Evolutionary conservation across 176 grass and related monocot genomes (phyloP), one percentile per base, ranked within the genome.

Genomic region (Zizania latifolia): DNA sequence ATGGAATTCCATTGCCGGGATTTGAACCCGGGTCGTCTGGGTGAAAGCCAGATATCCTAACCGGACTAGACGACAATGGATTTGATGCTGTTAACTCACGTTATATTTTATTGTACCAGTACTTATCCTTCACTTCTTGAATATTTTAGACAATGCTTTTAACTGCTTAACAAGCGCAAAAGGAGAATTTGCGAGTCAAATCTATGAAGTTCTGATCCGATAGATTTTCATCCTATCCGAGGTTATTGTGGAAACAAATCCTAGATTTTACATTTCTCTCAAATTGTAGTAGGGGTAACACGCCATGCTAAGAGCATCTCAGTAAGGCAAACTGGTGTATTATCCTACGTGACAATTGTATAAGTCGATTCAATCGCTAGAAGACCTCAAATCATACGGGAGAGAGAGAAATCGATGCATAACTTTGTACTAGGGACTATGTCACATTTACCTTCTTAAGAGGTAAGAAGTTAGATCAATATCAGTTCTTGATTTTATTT

Each of bases 41-140:
- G 91, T 94, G 84, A 98, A 98, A 94, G 86, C 86, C 86, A 94
- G 79, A 44, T 90, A 92, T 90, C 95, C 91, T 98, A 94, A 94
- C 86, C 78, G 84, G 86, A 83, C 91, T 92, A 78, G 84, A 98
- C 81, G 84, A 94, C 82, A 88, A 93, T 89, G 86, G 88, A 91
- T 10, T 53, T 53, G 48, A 53, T 53, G 48, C 0, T 53, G 0
- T 3, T 3, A 0, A n/a, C n/a, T n/a, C n/a, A n/a, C n/a, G n/a
- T n/a, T n/a, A n/a, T n/a, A n/a, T n/a, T n/a, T n/a, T n/a, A n/a
- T n/a, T n/a, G n/a, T n/a, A n/a, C n/a, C n/a, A n/a, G n/a, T n/a
- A n/a, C n/a, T n/a, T n/a, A n/a, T n/a, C n/a, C n/a, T n/a, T n/a
- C n/a, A n/a, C n/a, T n/a, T n/a, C n/a, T n/a, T 51, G 46, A 51